phyloP scores from a whole-genome alignment of 2,329 filamentous ascomycete species.

The Fusarium penzigii region DNA sequence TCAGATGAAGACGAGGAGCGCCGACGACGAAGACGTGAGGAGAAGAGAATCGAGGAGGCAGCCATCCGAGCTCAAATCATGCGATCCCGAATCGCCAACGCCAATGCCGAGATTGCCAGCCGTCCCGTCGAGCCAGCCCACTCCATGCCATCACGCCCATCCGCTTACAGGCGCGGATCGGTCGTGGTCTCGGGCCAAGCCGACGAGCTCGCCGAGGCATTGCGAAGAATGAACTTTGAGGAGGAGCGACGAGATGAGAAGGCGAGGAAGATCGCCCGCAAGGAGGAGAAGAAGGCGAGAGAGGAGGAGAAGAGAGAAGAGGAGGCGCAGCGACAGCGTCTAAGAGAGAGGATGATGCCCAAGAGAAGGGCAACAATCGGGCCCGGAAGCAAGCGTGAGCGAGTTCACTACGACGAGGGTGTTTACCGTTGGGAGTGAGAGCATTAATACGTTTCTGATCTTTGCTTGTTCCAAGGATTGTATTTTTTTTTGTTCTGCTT shows the following conservation, averaged over 20 bases:
- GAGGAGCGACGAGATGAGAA: slow-evolving; percentile 35
- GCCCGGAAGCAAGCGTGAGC: slow-evolving; percentile 37
- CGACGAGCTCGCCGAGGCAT: slow-evolving; percentile 36
- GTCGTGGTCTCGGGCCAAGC: slow-evolving; percentile 28
- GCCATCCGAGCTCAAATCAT: slow-evolving; percentile 29
- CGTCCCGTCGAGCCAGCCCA: slow-evolving; percentile 36
- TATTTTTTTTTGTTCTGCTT: neutral
- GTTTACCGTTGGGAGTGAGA: slow-evolving; percentile 43
- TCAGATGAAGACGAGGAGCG: slow-evolving; percentile 34
- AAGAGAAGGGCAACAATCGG: slow-evolving; percentile 39
- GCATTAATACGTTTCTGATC: neutral
- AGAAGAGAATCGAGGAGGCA: slow-evolving; percentile 29
- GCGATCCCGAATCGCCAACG: slow-evolving; percentile 39
- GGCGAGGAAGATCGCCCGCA: slow-evolving; percentile 24
- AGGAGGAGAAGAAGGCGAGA: slow-evolving; percentile 26
- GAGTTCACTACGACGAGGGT: slow-evolving; percentile 41
- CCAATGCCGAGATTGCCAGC: slow-evolving; percentile 44
- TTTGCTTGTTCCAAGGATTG: neutral
- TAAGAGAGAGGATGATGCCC: slow-evolving; percentile 44
- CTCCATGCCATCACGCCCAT: slow-evolving; percentile 22
- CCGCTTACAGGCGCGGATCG: slow-evolving; percentile 24
- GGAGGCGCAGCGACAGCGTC: slow-evolving; percentile 41
- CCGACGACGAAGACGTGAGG: slow-evolving; percentile 26
- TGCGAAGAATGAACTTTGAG: slow-evolving; percentile 36
- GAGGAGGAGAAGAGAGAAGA: slow-evolving; percentile 36